Conservation (phyloP, 2,329 filamentous ascomycete species). For the Cylindrodendrum hubeiense region DNA sequence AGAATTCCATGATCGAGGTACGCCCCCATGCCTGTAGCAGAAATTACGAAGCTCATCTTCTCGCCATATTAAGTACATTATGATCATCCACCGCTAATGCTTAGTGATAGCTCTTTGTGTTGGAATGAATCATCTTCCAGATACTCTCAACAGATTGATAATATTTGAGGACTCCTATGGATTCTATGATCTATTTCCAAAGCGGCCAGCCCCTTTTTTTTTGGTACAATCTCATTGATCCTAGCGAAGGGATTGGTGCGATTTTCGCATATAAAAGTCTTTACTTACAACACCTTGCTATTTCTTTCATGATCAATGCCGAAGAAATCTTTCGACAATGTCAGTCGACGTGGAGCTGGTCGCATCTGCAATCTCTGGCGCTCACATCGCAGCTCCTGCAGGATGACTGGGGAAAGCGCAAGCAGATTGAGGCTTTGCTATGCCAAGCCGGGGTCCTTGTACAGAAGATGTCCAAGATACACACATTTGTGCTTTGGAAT, state of each 20-base stretch:
- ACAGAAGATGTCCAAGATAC: constrained; percentile 47
- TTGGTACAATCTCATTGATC: constrained; percentile 4
- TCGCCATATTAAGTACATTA: background rate
- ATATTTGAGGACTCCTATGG: constrained; percentile 46
- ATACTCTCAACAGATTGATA: constrained; percentile 40
- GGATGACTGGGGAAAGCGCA: constrained; percentile 4
- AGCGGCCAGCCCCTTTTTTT: background rate
- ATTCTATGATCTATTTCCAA: constrained; percentile 26
- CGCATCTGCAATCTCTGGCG: constrained; percentile 46
- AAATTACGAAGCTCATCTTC: constrained; percentile 9
- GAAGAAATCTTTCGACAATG: constrained; percentile 44
- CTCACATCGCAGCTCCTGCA: constrained; percentile 49
- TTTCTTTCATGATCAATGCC: constrained; percentile 47
- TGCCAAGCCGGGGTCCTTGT: constrained; percentile 36
- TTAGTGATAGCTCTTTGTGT: constrained; percentile 17
- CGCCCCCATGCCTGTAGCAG: constrained; percentile 40
- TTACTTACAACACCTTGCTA: constrained; percentile 43
- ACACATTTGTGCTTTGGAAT: constrained; percentile 52
- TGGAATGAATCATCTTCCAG: constrained; percentile 31
- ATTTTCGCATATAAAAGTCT: constrained; percentile 45
- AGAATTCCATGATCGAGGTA: constrained; percentile 32
- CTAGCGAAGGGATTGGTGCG: constrained; percentile 16
- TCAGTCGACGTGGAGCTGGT: constrained; percentile 43
- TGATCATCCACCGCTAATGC: constrained; percentile 14
- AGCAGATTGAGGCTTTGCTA: constrained; percentile 41